Percentiles rank a stretch among this genome's conserved stretches.
phyloP scores from a whole-genome alignment of 2,329 filamentous ascomycete genomes.

The Teratosphaeria gauchensis region DNA sequence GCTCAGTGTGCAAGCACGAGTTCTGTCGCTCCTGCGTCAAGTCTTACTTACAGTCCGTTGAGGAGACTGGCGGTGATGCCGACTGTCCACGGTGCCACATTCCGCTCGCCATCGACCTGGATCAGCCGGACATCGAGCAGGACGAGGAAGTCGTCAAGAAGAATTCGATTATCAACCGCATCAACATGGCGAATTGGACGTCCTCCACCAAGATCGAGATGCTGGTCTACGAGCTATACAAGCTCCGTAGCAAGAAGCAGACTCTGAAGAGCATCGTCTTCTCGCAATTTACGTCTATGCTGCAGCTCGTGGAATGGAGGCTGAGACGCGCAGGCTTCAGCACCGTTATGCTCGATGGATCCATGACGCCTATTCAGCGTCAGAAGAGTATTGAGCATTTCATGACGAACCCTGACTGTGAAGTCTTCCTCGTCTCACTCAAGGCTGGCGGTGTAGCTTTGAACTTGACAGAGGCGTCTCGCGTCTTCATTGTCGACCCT shows the following conservation, averaged over 20 bases:
- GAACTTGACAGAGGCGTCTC: slow-evolving; percentile 87
- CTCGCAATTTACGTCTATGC: slow-evolving; percentile 93
- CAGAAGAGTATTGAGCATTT: slow-evolving; percentile 81
- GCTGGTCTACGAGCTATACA: slow-evolving; percentile 87
- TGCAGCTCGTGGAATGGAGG: slow-evolving; percentile 94
- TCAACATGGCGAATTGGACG: slow-evolving; percentile 98
- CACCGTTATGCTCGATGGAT: slow-evolving; percentile 95
- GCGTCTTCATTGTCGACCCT: slow-evolving; percentile 94
- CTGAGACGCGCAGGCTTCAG: slow-evolving; percentile 93
- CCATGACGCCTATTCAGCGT: slow-evolving; percentile 88
- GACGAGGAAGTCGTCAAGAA: slow-evolving; percentile 82
- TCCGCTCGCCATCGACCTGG: slow-evolving; percentile 76
- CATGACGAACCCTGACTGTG: slow-evolving; percentile 87
- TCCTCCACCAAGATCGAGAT: slow-evolving; percentile 97
- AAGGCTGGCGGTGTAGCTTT: slow-evolving; percentile 94
- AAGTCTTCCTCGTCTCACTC: slow-evolving; percentile 90
- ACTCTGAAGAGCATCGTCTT: slow-evolving; percentile 97
- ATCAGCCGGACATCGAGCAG: slow-evolving; percentile 91
- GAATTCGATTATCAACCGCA: slow-evolving; percentile 94
- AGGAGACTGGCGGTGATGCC: slow-evolving; percentile 47
- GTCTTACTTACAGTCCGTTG: slow-evolving; percentile 69
- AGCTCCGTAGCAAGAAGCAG: slow-evolving; percentile 81
- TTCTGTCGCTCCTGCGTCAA: slow-evolving; percentile 77
- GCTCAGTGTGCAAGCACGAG: slow-evolving; percentile 85
- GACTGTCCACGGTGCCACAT: slow-evolving; percentile 93